phyloP scores from a whole-genome alignment of 352 stramenopile species.

The Thalassiosira mediterranea region DNA sequence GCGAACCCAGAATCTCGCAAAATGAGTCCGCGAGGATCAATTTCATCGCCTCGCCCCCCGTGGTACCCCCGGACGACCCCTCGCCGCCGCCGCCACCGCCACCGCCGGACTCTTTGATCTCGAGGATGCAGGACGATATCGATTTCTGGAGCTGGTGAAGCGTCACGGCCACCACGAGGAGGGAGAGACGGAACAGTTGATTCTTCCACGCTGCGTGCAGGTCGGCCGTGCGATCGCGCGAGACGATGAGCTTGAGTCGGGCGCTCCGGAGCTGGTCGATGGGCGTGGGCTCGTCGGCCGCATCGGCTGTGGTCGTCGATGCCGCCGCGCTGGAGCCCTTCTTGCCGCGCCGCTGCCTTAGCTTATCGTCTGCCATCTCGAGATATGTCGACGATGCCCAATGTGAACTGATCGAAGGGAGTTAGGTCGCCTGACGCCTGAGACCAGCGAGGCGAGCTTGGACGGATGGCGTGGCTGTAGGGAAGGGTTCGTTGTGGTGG shows the following conservation, averaged over 20 bases:
- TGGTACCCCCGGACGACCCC: constrained; percentile 11
- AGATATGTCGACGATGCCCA: too few species aligned
- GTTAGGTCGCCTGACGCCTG: too few species aligned
- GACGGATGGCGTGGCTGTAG: too few species aligned
- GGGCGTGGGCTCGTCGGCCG: constrained; percentile 6
- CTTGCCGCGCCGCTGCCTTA: constrained; percentile 50
- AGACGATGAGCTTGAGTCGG: constrained; percentile 35
- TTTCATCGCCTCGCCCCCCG: constrained; percentile 26
- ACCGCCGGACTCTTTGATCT: constrained; percentile 44
- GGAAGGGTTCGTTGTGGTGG: too few species aligned
- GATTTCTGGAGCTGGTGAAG: constrained; percentile 44
- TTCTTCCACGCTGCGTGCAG: constrained; percentile 40
- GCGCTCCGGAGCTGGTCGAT: constrained; percentile 46
- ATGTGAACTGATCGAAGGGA: too few species aligned
- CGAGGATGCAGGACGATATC: constrained; percentile 41
- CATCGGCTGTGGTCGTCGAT: neutral
- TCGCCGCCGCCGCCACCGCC: neutral
- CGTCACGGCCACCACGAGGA: constrained; percentile 35
- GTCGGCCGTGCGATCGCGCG: constrained; percentile 50
- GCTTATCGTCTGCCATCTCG: constrained; percentile 17
- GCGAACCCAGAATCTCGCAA: constrained; percentile 34
- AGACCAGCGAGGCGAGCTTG: too few species aligned
- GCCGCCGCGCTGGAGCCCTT: constrained; percentile 7
- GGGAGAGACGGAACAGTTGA: constrained; percentile 39
- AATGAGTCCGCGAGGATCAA: constrained; percentile 43